Evolutionary conservation across 345 rosid genomes (phyloP), one percentile per base, ranked within the genome.

Genomic region (Citrus unshiu): DNA sequence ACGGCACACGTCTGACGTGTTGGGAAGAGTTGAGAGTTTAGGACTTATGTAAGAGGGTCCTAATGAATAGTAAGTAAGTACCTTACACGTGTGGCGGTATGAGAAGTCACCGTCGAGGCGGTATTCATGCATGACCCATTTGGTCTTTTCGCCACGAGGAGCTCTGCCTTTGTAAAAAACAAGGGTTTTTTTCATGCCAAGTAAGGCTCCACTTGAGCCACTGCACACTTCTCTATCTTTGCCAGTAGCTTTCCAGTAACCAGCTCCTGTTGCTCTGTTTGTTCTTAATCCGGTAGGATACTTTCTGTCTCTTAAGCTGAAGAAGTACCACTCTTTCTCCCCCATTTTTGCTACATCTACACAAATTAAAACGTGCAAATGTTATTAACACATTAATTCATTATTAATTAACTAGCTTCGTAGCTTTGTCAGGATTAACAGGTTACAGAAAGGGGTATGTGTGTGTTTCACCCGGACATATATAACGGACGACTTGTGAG

Each of bases 121-220:
- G 89, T 94, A 94, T 85, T 92, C 98, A 76, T 94, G 98, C 98
- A 94, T 92, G 85, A 94, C 95, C 98, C 98, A 94, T 83, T 89
- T 94, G 71, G 97, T 94, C 82, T 94, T 94, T 79, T 89, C 91
- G 6, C 98, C 98, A 46, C 97, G 91, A 7, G 95, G 97, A 51
- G 98, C 98, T 71, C 98, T 88, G 32, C 98, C 98, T 35, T 85
- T 85, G 87, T 92, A 94, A 82, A 94, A 94, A 69, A 94, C 98
- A 2, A 94, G 86, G 9, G 97, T 92, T 77, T 94, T 94, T 82
- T 94, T 94, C 95, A 92, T 89, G 32, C 98, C 98, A n/a, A 94
- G 88, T n/a, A 92, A 86, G 0, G 83, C 78, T 37, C 91, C 93
- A 64, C 75, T 87, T 32, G 88, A 78, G 54, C 86, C 86, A 80